A percentile compares a stretch with the other conserved stretches of the same genome.
These are phyloP conservation scores for Metarhizium brunneum DNA, from an alignment of 2,329 filamentous ascomycete species.

Conservation along the genomic window DNA sequence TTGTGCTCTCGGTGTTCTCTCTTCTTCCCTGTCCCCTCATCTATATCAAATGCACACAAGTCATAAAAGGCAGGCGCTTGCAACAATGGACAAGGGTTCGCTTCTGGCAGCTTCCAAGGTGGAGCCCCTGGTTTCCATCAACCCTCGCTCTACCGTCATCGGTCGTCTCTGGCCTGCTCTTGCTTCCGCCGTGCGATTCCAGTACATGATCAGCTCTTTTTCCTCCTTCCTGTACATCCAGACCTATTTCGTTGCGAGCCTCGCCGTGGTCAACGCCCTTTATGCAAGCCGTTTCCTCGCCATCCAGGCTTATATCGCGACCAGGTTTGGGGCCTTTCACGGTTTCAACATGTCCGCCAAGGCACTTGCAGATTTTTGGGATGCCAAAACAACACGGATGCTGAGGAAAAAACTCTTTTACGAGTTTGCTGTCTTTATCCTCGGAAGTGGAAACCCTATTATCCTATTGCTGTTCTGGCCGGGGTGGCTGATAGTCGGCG, in stretches of 20 bases:
- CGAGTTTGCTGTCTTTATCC: slow-evolving; percentile 41
- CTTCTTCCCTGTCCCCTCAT: not conserved
- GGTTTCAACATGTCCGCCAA: slow-evolving; percentile 19
- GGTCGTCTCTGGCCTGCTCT: slow-evolving; percentile 25
- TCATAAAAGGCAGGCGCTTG: not conserved
- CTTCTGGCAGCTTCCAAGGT: slow-evolving; percentile 29
- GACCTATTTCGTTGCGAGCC: slow-evolving; percentile 20
- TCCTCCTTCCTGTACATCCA: slow-evolving; percentile 22
- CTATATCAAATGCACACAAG: not conserved
- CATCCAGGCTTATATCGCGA: slow-evolving; percentile 15
- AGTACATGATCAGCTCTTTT: slow-evolving; percentile 21
- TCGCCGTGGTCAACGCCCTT: slow-evolving; percentile 14
- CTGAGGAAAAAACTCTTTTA: slow-evolving; percentile 38
- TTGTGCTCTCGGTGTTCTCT: not conserved
- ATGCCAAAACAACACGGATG: slow-evolving; percentile 23
- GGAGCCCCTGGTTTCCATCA: slow-evolving; percentile 20
- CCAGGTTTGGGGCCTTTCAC: slow-evolving; percentile 20
- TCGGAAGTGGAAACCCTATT: slow-evolving; percentile 40
- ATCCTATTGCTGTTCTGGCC: slow-evolving; percentile 47
- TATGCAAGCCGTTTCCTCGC: slow-evolving; percentile 17
- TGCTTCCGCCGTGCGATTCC: slow-evolving; percentile 23
- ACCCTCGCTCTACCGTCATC: slow-evolving; percentile 22
- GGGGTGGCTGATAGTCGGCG: slow-evolving; percentile 40
- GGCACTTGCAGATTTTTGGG: slow-evolving; percentile 24
- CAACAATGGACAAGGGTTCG: slow-evolving; percentile 24